These are phyloP conservation scores for Boletus pseudopeckii DNA, from an alignment of 768 basidiomycete species.

Conservation along the genomic window DNA sequence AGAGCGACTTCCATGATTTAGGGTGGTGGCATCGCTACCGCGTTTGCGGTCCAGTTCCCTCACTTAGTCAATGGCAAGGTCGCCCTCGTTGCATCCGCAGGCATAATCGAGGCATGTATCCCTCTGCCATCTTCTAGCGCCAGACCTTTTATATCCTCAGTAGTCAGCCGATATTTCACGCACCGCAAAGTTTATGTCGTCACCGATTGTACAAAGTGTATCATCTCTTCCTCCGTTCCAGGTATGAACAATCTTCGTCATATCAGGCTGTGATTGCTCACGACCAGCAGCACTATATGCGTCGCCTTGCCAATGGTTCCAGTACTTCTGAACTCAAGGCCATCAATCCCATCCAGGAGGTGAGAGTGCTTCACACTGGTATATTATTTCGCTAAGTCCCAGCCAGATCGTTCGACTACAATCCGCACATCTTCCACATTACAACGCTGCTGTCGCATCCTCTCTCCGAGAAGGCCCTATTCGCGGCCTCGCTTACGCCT, in stretches of 20 bases:
- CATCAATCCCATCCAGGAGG: slow-evolving; percentile 43
- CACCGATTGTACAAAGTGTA: slow-evolving; percentile 65
- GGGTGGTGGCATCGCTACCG: slow-evolving; percentile 73
- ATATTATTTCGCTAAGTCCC: not conserved
- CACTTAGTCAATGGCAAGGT: slow-evolving; percentile 64
- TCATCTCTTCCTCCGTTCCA: slow-evolving; percentile 60
- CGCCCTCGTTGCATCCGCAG: slow-evolving; percentile 65
- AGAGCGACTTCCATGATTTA: slow-evolving; percentile 28
- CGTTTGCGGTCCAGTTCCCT: slow-evolving; percentile 71
- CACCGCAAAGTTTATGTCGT: slow-evolving; percentile 75
- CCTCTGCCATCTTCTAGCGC: not conserved
- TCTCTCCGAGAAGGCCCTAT: slow-evolving; percentile 71
- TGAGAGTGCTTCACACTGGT: slow-evolving; percentile 10
- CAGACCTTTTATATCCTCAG: not conserved
- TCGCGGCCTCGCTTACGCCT: slow-evolving; percentile 55
- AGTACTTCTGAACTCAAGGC: slow-evolving; percentile 13
- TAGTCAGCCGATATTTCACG: slow-evolving; percentile 66
- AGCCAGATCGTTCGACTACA: slow-evolving; percentile 69
- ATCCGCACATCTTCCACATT: slow-evolving; percentile 71
- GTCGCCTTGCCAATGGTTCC: slow-evolving; percentile 43
- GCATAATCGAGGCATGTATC: slow-evolving; percentile 57
- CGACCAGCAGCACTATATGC: slow-evolving; percentile 45
- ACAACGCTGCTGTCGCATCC: slow-evolving; percentile 73
- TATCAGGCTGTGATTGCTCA: not conserved
- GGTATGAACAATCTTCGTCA: slow-evolving; percentile 35